Evolutionary conservation across 2,329 filamentous ascomycete species (phyloP).

Genomic region (Epichloe bromicola): DNA sequence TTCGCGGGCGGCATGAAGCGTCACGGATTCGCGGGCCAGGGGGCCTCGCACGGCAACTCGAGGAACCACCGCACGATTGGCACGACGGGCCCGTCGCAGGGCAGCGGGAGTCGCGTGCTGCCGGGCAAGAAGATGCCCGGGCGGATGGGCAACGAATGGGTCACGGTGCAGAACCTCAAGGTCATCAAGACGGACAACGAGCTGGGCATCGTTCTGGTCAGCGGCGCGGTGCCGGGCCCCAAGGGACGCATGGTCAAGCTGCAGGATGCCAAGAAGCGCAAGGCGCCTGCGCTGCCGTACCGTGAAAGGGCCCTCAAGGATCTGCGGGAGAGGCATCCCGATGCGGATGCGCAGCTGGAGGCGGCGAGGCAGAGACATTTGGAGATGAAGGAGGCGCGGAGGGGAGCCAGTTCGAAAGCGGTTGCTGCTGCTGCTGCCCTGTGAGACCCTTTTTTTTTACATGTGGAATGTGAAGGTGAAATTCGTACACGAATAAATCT

Average conservation of each 20-base stretch:
- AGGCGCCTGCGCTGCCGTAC: slow-evolving; percentile 36
- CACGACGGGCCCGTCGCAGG: slow-evolving; percentile 79
- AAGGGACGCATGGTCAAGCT: slow-evolving; percentile 76
- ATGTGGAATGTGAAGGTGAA: too few species aligned
- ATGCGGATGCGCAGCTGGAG: slow-evolving; percentile 32
- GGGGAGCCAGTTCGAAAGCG: slow-evolving; percentile 9
- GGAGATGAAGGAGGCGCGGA: slow-evolving; percentile 34
- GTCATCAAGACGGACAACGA: slow-evolving; percentile 78
- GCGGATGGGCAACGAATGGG: slow-evolving; percentile 79
- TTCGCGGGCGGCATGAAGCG: slow-evolving; percentile 98
- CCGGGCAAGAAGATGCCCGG: slow-evolving; percentile 98
- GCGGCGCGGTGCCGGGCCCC: slow-evolving; percentile 75
- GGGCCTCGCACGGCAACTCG: slow-evolving; percentile 88
- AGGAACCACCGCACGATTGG: slow-evolving; percentile 87
- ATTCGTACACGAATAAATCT: too few species aligned
- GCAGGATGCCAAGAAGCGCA: slow-evolving; percentile 84
- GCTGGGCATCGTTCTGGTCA: slow-evolving; percentile 78
- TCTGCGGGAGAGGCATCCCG: slow-evolving; percentile 33
- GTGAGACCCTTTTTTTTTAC: too few species aligned
- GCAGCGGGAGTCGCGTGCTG: slow-evolving; percentile 79
- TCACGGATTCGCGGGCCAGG: slow-evolving; percentile 80
- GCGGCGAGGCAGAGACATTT: slow-evolving; percentile 37
- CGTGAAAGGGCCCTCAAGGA: slow-evolving; percentile 31
- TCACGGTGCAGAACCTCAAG: slow-evolving; percentile 84
- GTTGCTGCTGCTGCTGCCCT: too few species aligned